A percentile compares a stretch with the other conserved stretches of the same genome.
These are phyloP conservation scores for Starmerella floris DNA, from an alignment of 805 yeast genomes.

Conservation along the genomic window DNA sequence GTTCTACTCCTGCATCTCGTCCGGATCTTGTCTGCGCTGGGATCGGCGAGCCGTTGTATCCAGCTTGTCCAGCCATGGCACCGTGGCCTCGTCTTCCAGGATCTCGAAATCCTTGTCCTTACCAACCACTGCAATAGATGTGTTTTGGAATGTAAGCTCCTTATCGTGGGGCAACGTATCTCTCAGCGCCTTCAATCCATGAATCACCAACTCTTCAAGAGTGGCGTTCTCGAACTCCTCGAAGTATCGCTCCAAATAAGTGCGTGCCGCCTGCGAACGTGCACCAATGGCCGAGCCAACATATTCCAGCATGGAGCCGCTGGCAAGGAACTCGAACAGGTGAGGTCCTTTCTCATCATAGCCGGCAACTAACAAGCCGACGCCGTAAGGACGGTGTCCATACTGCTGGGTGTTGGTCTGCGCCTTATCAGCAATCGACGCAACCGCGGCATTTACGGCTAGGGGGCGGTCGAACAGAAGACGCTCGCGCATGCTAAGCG, in stretches of 20 bases:
- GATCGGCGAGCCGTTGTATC: conserved; percentile 46
- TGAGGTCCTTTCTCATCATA: conserved; percentile 91
- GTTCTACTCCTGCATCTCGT: conserved; percentile 10
- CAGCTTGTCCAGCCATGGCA: conserved; percentile 64
- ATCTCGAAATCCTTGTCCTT: conserved; percentile 57
- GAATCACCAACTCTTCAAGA: conserved; percentile 64
- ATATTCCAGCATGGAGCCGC: conserved; percentile 85
- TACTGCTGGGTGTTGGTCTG: conserved; percentile 92
- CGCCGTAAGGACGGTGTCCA: conserved; percentile 97
- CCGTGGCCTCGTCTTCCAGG: conserved; percentile 78
- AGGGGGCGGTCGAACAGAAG: conserved; percentile 78
- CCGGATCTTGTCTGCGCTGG: conserved; percentile 29
- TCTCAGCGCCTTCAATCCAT: conserved; percentile 80
- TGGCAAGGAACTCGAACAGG: conserved; percentile 86
- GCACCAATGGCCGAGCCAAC: conserved; percentile 96
- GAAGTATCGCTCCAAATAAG: conserved; percentile 78
- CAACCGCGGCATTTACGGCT: conserved; percentile 69
- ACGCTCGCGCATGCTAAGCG: conserved; percentile 78
- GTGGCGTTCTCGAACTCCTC: conserved; percentile 49
- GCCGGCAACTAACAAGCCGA: conserved; percentile 82
- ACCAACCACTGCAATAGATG: conserved; percentile 90
- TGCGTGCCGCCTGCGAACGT: conserved; percentile 95
- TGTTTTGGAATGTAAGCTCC: conserved; percentile 69
- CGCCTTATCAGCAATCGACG: conserved; percentile 86
- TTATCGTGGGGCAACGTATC: conserved; percentile 92